Percentiles rank a stretch among this genome's conserved stretches.
Evolutionary conservation across 177 flowering plant genomes (phyloP).

Genomic region (Telopea speciosissima): DNA sequence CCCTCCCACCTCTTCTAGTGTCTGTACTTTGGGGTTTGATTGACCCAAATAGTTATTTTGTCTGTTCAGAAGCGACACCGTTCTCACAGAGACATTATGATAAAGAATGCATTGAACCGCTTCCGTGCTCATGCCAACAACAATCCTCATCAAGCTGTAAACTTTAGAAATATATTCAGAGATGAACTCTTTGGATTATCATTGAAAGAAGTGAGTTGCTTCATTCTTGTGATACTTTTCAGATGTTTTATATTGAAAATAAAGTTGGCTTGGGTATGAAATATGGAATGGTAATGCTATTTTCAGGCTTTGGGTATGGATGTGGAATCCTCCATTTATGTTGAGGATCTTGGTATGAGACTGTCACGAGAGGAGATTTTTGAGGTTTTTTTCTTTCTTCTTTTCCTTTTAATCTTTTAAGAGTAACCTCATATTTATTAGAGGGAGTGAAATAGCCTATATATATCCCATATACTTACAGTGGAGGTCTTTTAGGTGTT

Average conservation of each 20-base stretch:
- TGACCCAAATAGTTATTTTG: background rate
- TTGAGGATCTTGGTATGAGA: slow-evolving; percentile 54
- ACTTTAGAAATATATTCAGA: slow-evolving; percentile 54
- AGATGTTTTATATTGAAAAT: slow-evolving; percentile 2
- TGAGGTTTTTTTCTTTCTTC: slow-evolving; percentile 21
- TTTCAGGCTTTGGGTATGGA: slow-evolving; percentile 75
- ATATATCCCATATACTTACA: background rate
- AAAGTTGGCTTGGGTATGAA: background rate
- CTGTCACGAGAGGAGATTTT: slow-evolving; percentile 60
- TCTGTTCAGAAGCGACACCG: slow-evolving; percentile 60
- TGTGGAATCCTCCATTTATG: slow-evolving; percentile 51
- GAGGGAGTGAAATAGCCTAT: too few relatives aligned
- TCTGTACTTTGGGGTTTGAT: background rate
- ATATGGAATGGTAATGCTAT: background rate
- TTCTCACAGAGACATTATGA: slow-evolving; percentile 53
- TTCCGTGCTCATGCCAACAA: slow-evolving; percentile 34
- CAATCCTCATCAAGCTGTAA: slow-evolving; percentile 40
- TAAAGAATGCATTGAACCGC: slow-evolving; percentile 36
- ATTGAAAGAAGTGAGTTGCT: slow-evolving; percentile 59
- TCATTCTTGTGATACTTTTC: background rate
- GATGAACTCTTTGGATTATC: slow-evolving; percentile 69
- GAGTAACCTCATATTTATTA: too few relatives aligned
- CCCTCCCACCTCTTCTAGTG: too few relatives aligned
- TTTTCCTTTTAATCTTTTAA: too few relatives aligned
- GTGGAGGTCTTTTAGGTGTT: slow-evolving; percentile 53